phyloP scores from a whole-genome alignment of 805 yeast genomes.

The Hanseniaspora opuntiae region DNA sequence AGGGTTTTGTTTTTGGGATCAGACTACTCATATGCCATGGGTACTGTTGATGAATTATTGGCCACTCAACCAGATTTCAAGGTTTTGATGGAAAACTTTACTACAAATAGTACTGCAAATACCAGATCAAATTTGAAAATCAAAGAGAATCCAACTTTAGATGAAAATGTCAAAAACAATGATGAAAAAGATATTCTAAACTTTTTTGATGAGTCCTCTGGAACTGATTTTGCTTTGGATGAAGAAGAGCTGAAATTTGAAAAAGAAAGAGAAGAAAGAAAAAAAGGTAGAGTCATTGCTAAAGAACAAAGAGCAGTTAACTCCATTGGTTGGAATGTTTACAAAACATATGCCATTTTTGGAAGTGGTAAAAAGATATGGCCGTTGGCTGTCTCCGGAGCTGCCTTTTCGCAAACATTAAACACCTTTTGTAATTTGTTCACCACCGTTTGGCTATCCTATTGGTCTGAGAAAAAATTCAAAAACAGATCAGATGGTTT shows the following conservation, averaged over 20 bases:
- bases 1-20: slow-evolving; percentile 41
- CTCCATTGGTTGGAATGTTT: slow-evolving; percentile 26
- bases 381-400: slow-evolving; percentile 20
- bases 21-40: slow-evolving; percentile 47
- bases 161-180: background rate
- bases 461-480: slow-evolving; percentile 58
- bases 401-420: slow-evolving; percentile 19
- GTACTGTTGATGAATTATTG: slow-evolving; percentile 39
- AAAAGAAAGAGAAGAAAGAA: slow-evolving; percentile 8
- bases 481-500: slow-evolving; percentile 33
- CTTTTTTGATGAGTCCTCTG: background rate
- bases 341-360: slow-evolving; percentile 22
- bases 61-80: slow-evolving; percentile 31
- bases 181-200: background rate
- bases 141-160: background rate
- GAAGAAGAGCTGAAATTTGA: slow-evolving; percentile 2
- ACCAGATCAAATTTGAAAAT: background rate
- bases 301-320: slow-evolving; percentile 30
- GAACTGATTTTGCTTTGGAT: background rate
- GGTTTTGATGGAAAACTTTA: slow-evolving; percentile 30
- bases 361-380: slow-evolving; percentile 33
- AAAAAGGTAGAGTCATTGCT: slow-evolving; percentile 14
- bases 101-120: slow-evolving; percentile 17
- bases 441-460: slow-evolving; percentile 68
- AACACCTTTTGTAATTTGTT: slow-evolving; percentile 43